Evolutionary conservation across 805 yeast species (phyloP), one percentile per base, ranked within the genome.

Genomic region (Blastobotrys mokoenaii): DNA sequence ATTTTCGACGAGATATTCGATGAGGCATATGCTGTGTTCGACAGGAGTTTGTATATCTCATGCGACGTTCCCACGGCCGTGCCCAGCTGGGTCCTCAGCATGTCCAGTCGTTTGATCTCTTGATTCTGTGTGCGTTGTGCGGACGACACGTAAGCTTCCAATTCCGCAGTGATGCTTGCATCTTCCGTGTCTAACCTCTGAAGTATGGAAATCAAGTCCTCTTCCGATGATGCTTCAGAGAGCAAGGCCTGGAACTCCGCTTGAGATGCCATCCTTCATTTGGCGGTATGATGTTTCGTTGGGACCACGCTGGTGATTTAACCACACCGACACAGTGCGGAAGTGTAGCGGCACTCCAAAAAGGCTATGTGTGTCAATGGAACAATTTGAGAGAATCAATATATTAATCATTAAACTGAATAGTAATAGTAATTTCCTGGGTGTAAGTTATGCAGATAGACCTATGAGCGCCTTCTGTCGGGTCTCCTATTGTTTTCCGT

Each of bases 1-100:
- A 89, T 85, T 50, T 80, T 76, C 36, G 74, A 74, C 1, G 95
- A 82, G 43, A 89, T 75, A 12, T 74, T 68, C 33, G 72, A 67
- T 5, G 95, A 89, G 45, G 80, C 66, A 40, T 73, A 73, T 41
- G 83, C 79, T 0, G 94, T 82, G 36, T 72, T 67, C 4, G 78
- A 65, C 42, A 85, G 70, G 20, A 77, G 68, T 29, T 69, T 64
- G 27, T 75, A 70, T 46, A 84, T 64, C 2, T 74, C 69, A 41
- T 77, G 74, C 10, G 89, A 81, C 36, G 82, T n/a, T 40, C 41
- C 44, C 36, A 55, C 44, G 12, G 59, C 59, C 2, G 59, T 46
- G 15, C 56, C 54, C 43, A 61, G 45, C 27, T 57, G 58, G n/a
- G 61, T 51, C 14, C 62, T 47, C 10, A 58, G 48, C 22, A 54